phyloP scores from a whole-genome alignment of 2,329 filamentous ascomycete species.

The Parastagonospora avenae region DNA sequence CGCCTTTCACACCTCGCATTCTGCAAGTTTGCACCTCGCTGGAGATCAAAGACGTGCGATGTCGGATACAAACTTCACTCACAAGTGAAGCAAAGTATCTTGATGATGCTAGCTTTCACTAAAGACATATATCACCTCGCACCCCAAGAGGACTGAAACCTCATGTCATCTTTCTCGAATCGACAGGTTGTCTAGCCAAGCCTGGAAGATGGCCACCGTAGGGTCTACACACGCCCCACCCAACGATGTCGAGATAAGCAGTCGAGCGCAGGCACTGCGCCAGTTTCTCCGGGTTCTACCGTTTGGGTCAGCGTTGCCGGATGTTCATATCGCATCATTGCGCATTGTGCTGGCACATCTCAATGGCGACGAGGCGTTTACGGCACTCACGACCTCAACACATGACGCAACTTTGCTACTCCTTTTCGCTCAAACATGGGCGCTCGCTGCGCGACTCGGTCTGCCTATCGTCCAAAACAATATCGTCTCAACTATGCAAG shows the following conservation, averaged over 20 bases:
- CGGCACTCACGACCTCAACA: neutral
- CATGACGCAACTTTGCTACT: conserved; percentile 1
- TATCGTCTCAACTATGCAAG: conserved; percentile 2
- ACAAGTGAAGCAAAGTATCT: too few relatives aligned
- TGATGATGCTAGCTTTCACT: too few relatives aligned
- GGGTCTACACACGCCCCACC: neutral
- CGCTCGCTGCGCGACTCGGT: conserved; percentile 6
- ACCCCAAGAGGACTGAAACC: too few relatives aligned
- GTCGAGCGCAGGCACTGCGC: conserved; percentile 1
- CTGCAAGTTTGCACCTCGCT: too few relatives aligned
- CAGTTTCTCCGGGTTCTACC: neutral
- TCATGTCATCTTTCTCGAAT: too few relatives aligned
- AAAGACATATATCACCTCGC: too few relatives aligned
- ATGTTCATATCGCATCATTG: neutral
- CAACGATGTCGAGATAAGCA: neutral
- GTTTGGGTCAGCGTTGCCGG: neutral
- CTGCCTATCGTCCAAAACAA: conserved; percentile 8
- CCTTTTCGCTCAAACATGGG: conserved; percentile 12
- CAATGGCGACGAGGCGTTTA: neutral
- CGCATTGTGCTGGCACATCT: conserved; percentile 2
- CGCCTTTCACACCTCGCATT: too few relatives aligned
- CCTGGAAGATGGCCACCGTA: neutral
- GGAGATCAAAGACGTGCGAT: too few relatives aligned
- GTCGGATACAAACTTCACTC: too few relatives aligned
- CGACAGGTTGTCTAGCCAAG: too few relatives aligned